Evolutionary conservation across 2,329 filamentous ascomycete genomes (phyloP).

Genomic region (Rachicladosporium sp.): DNA sequence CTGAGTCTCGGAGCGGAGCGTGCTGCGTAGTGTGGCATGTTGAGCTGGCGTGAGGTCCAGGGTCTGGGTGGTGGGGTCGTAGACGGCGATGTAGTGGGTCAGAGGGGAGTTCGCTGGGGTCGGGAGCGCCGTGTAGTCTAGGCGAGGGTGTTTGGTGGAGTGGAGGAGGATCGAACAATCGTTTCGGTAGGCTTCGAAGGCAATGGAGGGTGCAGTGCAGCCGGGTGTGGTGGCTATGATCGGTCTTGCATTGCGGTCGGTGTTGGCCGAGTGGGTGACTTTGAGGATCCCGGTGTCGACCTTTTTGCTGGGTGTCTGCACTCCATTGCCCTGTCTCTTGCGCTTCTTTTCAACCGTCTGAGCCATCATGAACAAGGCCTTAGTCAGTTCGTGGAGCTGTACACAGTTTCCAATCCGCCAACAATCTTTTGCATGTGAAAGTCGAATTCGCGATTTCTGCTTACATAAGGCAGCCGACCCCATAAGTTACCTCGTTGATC

Average conservation of each 20-base stretch:
- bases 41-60: conserved; percentile 44
- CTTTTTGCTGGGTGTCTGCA: conserved; percentile 31
- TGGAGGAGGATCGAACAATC: conserved; percentile 43
- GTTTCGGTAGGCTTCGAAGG: conserved; percentile 40
- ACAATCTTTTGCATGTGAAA: too few species aligned
- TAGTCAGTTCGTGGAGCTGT: too few species aligned
- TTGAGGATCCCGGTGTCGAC: conserved; percentile 15
- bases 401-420: too few species aligned
- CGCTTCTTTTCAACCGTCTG: conserved; percentile 36
- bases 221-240: conserved; percentile 29
- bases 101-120: conserved; percentile 33
- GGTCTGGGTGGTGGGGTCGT: conserved; percentile 40
- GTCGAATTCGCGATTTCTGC: too few species aligned
- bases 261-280: conserved; percentile 13
- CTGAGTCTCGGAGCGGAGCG: conserved; percentile 31
- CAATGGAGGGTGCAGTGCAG: conserved; percentile 25
- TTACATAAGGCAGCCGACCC: too few species aligned
- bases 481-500: too few species aligned
- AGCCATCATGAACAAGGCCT: conserved; percentile 12
- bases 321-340: conserved; percentile 35
- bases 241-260: conserved; percentile 9
- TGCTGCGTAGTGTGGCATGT: conserved; percentile 43
- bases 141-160: conserved; percentile 46
- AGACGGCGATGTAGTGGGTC: conserved; percentile 50
- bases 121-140: conserved; percentile 43